A percentile compares a stretch with the other conserved stretches of the same genome.
phyloP scores from a whole-genome alignment of 768 basidiomycete species.

The Serendipita sp. region DNA sequence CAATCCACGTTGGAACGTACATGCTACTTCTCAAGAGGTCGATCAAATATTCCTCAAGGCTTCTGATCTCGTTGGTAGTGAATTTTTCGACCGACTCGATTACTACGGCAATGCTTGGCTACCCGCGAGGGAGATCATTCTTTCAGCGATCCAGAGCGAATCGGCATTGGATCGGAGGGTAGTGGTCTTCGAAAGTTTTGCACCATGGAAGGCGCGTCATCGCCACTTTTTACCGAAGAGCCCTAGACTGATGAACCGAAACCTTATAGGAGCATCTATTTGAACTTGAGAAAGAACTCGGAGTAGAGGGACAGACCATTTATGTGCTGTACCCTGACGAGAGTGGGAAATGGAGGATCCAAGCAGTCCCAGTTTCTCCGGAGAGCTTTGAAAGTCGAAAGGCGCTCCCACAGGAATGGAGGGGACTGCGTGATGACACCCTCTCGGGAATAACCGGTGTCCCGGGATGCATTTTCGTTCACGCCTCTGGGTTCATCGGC shows the following conservation, averaged over 20 bases:
- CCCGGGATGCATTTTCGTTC: conserved; percentile 76
- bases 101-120: conserved; percentile 86
- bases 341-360: conserved; percentile 68
- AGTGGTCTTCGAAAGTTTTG: conserved; percentile 60
- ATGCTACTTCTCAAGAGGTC: conserved; percentile 23
- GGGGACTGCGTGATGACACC: conserved; percentile 74
- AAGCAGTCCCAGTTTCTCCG: conserved; percentile 69
- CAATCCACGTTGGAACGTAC: conserved; percentile 88
- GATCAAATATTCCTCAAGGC: conserved; percentile 55
- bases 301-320: conserved; percentile 39
- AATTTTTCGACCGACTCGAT: conserved; percentile 63
- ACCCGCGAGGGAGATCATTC: conserved; percentile 71
- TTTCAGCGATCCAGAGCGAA: conserved; percentile 41
- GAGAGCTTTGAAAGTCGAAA: conserved; percentile 86
- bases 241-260: not conserved
- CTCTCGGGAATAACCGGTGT: conserved; percentile 61
- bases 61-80: conserved; percentile 64
- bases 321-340: conserved; percentile 90
- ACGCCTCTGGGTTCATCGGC: conserved; percentile 94
- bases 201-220: conserved; percentile 67
- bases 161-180: conserved; percentile 48
- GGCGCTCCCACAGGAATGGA: conserved; percentile 83
- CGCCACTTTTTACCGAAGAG: not conserved
- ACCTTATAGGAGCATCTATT: conserved; percentile 69
- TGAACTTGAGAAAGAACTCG: conserved; percentile 53